Evolutionary conservation across 495 filamentous ascomycete genomes (phyloP).

Genomic region (Trichoderma orchidacearum): DNA sequence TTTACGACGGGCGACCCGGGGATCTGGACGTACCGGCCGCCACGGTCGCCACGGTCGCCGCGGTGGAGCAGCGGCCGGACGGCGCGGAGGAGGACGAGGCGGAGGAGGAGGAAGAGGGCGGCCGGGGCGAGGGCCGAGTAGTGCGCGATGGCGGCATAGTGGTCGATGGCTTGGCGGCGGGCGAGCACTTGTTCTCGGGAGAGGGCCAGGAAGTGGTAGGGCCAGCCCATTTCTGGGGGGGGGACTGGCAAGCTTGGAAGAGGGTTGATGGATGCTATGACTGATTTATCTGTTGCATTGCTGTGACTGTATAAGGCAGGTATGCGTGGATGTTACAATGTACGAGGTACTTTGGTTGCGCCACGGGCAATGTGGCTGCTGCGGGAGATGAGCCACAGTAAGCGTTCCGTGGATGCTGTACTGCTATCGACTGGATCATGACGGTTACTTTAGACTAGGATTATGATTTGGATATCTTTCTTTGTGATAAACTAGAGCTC

Average conservation of each 20-base stretch:
- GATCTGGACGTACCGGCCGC: slow-evolving; percentile 18
- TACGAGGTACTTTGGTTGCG: too few relatives aligned
- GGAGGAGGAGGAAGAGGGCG: slow-evolving; percentile 23
- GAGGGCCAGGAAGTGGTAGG: slow-evolving; percentile 46
- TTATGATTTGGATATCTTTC: too few relatives aligned
- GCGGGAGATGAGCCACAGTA: too few relatives aligned
- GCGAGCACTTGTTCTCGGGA: slow-evolving; percentile 36
- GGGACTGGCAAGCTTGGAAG: neutral
- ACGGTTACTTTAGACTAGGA: too few relatives aligned
- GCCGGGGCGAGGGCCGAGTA: slow-evolving; percentile 42
- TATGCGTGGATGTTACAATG: too few relatives aligned
- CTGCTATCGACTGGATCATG: too few relatives aligned
- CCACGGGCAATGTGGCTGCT: too few relatives aligned
- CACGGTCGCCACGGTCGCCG: neutral
- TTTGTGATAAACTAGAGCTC: too few relatives aligned
- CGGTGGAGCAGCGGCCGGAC: neutral
- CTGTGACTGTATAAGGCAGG: too few relatives aligned
- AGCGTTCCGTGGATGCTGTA: too few relatives aligned
- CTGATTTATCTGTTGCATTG: too few relatives aligned
- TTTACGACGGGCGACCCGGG: slow-evolving; percentile 31
- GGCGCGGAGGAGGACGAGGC: slow-evolving; percentile 16
- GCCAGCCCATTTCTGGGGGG: slow-evolving; percentile 36
- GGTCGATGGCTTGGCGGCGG: slow-evolving; percentile 43
- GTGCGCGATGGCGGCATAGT: slow-evolving; percentile 48
- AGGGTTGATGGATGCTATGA: neutral